Evolutionary conservation across 1,139 yeast species (phyloP), one percentile per base, ranked within the genome.

Genomic region (Yamadazyma atmosphaerica): DNA sequence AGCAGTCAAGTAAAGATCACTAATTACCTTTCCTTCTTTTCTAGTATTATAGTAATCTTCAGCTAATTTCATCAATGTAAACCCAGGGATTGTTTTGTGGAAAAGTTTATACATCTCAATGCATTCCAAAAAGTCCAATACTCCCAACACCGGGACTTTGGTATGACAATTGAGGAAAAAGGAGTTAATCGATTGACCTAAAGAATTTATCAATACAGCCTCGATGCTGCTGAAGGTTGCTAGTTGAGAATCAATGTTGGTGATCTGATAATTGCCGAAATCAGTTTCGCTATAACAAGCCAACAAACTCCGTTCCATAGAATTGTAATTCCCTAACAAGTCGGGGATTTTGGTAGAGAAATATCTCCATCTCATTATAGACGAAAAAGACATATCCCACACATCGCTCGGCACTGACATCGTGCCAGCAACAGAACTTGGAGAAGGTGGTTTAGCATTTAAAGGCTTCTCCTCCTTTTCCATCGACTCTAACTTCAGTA

Each of bases 301-400:
- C 9, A 58, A 39, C 28, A 63, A 45, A 15, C 40, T 36, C 4
- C 45, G 35, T 11, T 46, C 44, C 26, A 51, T 45, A 2, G 32
- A 33, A 12, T 45, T 50, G 5, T 44, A 42, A 15, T 56, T 52
- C 1, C 45, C 45, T 0, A 44, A 36, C 0, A 58, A 32, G 8
- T 47, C 49, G 4, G 53, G 54, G 11, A 61, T 43, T 18, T 47
- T 41, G 15, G 48, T 39, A 12, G 41, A 37, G 35, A 65, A 55
- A 34, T 47, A 62, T 7, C 46, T 44, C 79, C 79, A 73, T 32
- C 55, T 55, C 30, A 49, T 25, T 8, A 49, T 16, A 1, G 50
- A 42, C 4, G 43, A 34, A 21, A 49, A 47, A 5, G 72, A 65
- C 57, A 72, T 59, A 45, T 68, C 72, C 79, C 79, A 74, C 2